These are phyloP conservation scores for Scutellaria galericulata DNA, from an alignment of 257 asterid genomes.

Conservation along the genomic window DNA sequence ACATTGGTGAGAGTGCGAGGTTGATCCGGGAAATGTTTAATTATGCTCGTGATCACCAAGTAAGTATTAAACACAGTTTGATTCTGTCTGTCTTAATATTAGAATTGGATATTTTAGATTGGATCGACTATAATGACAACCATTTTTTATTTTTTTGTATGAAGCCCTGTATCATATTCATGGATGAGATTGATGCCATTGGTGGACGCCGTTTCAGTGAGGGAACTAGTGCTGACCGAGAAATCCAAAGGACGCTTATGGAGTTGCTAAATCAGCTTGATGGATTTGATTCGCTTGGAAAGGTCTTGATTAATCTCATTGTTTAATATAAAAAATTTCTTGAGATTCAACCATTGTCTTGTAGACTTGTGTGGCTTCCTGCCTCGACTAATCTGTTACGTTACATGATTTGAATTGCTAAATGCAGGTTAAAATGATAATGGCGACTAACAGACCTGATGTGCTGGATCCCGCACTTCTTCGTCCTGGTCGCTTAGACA, in stretches of 20 bases:
- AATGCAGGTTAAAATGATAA: conserved; percentile 89
- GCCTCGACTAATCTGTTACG: conserved; percentile 14
- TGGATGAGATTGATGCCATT: conserved; percentile 98
- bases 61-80: conserved; percentile 38
- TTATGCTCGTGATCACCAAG: conserved; percentile 98
- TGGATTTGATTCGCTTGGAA: conserved; percentile 94
- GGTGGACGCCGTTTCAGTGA: conserved; percentile 97
- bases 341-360: conserved; percentile 3
- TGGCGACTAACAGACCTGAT: conserved; percentile 96
- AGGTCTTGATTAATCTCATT: conserved; percentile 49
- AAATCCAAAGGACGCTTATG: conserved; percentile 93
- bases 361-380: not conserved
- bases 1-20: conserved; percentile 95
- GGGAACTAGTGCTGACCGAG: conserved; percentile 99
- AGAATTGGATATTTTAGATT: not conserved
- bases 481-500: conserved; percentile 90
- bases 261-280: conserved; percentile 91
- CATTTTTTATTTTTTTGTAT: conserved; percentile 22
- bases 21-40: conserved; percentile 88
- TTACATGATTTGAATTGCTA: conserved; percentile 20
- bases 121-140: conserved; percentile 4
- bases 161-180: conserved; percentile 96
- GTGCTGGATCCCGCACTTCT: conserved; percentile 97
- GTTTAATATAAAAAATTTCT: not conserved
- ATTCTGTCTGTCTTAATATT: not conserved